Base-by-base conservation (phyloP, 306 rosid species). In the Pyrus communis region DNA sequence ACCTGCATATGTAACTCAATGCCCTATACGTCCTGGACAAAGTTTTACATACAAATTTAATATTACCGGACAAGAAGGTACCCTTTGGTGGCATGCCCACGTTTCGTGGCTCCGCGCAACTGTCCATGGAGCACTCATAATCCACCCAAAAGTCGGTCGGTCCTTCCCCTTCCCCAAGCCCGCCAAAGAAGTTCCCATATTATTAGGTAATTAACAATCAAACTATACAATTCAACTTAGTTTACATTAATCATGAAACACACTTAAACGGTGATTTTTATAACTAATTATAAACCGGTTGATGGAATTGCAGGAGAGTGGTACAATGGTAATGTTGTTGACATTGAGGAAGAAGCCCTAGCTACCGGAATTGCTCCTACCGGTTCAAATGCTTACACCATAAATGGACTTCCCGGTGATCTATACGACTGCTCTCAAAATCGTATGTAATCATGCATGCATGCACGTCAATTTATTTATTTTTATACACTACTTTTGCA, bases 51-150 rank as follows among this genome's bases (percentile, higher is more conserved):
- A 93, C 68, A 82, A 22, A 59, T 93, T 90, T 60, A 81, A 82
- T 0, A 67, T 93, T 72, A 85, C 76, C 5, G 84, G 78, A 28
- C 94, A 93, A 77, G 96, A 93, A 49, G 96, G 97, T 0, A 93
- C 93, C 11, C 89, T 93, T 19, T 93, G 96, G 93, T 90, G 96
- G 96, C 94, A 93, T 75, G 90, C 94, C 0, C 94, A 90, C 74
- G 66, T 80, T 0, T 78, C 89, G 4, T 78, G 83, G 85, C 87
- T 93, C n/a, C 94, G 96, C 11, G 81, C 96, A 8, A 85, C 86
- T 4, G 88, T 93, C 9, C 52, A 87, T 33, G 91, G 94, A 3
- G 91, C 93, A 5, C 89, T 93, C 67, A 60, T 93, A 67, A 84
- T 93, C 74, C 80, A 70, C 0, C 93, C 97, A 1, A 66, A 65